Evolutionary conservation across 345 rosid genomes (phyloP).

Genomic region (Brassica juncea): DNA sequence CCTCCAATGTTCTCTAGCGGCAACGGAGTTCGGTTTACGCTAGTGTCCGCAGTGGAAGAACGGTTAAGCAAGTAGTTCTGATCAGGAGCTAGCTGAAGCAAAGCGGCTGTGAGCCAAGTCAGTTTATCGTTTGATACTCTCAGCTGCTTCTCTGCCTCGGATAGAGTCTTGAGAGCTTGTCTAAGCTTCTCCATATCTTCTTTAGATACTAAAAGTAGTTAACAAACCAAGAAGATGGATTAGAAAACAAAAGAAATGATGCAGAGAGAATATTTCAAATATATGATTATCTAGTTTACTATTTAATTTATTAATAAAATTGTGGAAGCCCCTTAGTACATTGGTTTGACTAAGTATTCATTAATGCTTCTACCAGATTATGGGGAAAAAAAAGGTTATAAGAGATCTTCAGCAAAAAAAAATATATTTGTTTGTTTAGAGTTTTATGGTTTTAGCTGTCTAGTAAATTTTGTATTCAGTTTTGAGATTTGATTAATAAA

Average conservation of each 20-base stretch:
- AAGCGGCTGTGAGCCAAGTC: slow-evolving; percentile 96
- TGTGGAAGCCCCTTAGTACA: too few relatives aligned
- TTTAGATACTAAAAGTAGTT: slow-evolving; percentile 64
- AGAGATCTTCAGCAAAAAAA: too few relatives aligned
- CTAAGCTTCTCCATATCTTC: slow-evolving; percentile 98
- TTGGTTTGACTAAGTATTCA: too few relatives aligned
- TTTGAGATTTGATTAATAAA: too few relatives aligned
- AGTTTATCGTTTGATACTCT: slow-evolving; percentile 85
- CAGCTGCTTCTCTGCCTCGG: slow-evolving; percentile 95
- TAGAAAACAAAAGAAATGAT: not conserved
- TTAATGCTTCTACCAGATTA: too few relatives aligned
- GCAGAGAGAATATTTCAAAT: too few relatives aligned
- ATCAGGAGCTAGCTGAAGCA: slow-evolving; percentile 98
- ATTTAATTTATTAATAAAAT: too few relatives aligned
- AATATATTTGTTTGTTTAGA: too few relatives aligned
- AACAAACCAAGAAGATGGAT: not conserved
- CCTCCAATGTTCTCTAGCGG: slow-evolving; percentile 34
- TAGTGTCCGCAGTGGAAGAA: slow-evolving; percentile 66
- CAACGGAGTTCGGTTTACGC: slow-evolving; percentile 52
- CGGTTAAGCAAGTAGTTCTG: slow-evolving; percentile 80
- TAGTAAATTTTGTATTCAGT: too few relatives aligned
- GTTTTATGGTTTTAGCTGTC: too few relatives aligned
- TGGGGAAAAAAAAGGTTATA: too few relatives aligned
- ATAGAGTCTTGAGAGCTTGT: slow-evolving; percentile 87
- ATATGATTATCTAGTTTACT: too few relatives aligned